Conservation (phyloP, 257 asterid genomes). For the Jacaranda mimosifolia region DNA sequence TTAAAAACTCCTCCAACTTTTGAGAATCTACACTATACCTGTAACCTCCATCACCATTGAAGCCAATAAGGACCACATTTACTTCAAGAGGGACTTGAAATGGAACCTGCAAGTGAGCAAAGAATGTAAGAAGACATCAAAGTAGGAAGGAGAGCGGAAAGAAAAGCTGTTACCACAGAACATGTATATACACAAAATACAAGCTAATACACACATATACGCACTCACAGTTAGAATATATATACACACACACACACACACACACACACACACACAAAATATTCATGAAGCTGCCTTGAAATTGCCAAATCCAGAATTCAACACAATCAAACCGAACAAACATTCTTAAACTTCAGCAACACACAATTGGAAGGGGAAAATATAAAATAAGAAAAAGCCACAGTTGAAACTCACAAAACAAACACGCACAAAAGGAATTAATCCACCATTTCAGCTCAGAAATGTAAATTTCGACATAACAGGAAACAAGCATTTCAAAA, state of each 20-base stretch:
- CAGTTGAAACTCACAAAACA: background rate
- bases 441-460: background rate
- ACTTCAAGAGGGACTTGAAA: constrained; percentile 99
- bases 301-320: constrained; percentile 12
- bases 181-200: background rate
- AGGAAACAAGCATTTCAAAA: constrained; percentile 19
- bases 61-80: constrained; percentile 91
- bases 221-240: background rate
- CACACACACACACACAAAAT: background rate
- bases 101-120: constrained; percentile 74
- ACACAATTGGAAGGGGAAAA: background rate
- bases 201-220: background rate
- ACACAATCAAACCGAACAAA: background rate
- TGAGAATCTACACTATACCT: constrained; percentile 81
- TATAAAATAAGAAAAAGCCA: background rate
- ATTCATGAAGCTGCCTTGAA: background rate
- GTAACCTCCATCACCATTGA: constrained; percentile 92
- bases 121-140: constrained; percentile 36
- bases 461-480: background rate
- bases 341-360: background rate
- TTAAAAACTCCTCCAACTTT: constrained; percentile 89
- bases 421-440: background rate
- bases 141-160: background rate
- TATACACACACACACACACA: background rate
- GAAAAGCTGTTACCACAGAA: background rate